Conservation (phyloP, 2,329 filamentous ascomycete species). For the Aspergillus novoparasiticus region DNA sequence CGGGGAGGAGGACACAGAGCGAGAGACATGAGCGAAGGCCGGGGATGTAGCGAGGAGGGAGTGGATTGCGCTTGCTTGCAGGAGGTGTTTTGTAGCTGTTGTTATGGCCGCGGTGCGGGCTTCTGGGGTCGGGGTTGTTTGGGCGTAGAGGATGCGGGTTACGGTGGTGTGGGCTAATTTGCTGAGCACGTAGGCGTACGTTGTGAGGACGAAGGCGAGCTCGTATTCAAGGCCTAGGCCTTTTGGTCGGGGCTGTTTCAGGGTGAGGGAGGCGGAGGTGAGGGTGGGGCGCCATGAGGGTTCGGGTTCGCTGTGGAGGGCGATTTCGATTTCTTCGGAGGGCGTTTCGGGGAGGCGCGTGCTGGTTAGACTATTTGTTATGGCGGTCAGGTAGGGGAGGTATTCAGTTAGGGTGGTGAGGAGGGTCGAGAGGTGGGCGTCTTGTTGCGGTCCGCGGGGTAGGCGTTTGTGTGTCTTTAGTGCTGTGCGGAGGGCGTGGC, state of each 20-base stretch:
- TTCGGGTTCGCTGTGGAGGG: conserved; percentile 68
- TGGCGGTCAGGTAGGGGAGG: conserved; percentile 77
- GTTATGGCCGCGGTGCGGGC: conserved; percentile 71
- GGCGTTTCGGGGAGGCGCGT: conserved; percentile 44
- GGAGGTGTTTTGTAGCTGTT: conserved; percentile 73
- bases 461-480: conserved; percentile 90
- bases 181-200: conserved; percentile 73
- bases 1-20: conserved; percentile 24
- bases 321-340: conserved; percentile 66
- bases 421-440: conserved; percentile 70
- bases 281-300: conserved; percentile 82
- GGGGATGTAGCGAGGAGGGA: conserved; percentile 66
- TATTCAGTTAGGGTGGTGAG: conserved; percentile 73
- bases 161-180: conserved; percentile 72
- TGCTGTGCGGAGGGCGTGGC: conserved; percentile 77
- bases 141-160: conserved; percentile 68
- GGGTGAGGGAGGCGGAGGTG: conserved; percentile 52
- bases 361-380: conserved; percentile 71
- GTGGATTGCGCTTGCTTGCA: conserved; percentile 79
- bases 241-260: conserved; percentile 56
- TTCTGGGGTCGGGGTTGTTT: conserved; percentile 64
- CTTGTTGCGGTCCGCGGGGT: conserved; percentile 66
- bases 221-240: conserved; percentile 80
- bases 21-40: conserved; percentile 35
- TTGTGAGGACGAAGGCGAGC: conserved; percentile 74